Percentiles rank a stretch among this genome's conserved stretches.
Evolutionary conservation across 169 alveolate species (phyloP).

Genomic region (Cryptosporidium sp.): DNA sequence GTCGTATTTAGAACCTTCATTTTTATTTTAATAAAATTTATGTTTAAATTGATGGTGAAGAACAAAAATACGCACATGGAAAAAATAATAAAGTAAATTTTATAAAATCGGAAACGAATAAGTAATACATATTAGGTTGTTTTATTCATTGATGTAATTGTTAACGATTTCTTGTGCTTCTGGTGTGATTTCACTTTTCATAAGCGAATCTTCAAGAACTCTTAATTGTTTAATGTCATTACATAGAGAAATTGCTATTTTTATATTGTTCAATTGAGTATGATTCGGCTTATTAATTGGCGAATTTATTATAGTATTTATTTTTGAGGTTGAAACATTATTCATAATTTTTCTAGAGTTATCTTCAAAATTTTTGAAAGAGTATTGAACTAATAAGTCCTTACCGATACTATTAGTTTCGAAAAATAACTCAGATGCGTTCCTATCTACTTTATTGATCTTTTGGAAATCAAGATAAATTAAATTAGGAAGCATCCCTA

Average conservation of each 20-base stretch:
- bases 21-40: not conserved
- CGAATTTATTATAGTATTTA: not conserved
- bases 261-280: conserved; percentile 27
- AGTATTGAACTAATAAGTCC: conserved; percentile 20
- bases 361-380: not conserved
- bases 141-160: not conserved
- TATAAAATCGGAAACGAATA: not conserved
- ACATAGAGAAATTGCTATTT: conserved; percentile 44
- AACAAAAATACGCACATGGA: not conserved
- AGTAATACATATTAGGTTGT: not conserved
- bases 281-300: not conserved
- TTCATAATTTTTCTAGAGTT: not conserved
- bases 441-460: conserved; percentile 82
- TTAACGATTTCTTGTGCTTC: conserved; percentile 48
- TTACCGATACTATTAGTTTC: conserved; percentile 53
- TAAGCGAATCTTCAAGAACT: conserved; percentile 24
- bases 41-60: not conserved
- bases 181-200: conserved; percentile 11
- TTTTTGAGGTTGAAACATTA: not conserved
- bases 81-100: conserved; percentile 7
- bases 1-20: not conserved
- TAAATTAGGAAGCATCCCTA: conserved; percentile 81
- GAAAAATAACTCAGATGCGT: conserved; percentile 77
- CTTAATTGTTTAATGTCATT: conserved; percentile 14
- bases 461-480: conserved; percentile 84